Evolutionary conservation across 2,329 filamentous ascomycete genomes (phyloP).

Genomic region (Diaporthe vexans): DNA sequence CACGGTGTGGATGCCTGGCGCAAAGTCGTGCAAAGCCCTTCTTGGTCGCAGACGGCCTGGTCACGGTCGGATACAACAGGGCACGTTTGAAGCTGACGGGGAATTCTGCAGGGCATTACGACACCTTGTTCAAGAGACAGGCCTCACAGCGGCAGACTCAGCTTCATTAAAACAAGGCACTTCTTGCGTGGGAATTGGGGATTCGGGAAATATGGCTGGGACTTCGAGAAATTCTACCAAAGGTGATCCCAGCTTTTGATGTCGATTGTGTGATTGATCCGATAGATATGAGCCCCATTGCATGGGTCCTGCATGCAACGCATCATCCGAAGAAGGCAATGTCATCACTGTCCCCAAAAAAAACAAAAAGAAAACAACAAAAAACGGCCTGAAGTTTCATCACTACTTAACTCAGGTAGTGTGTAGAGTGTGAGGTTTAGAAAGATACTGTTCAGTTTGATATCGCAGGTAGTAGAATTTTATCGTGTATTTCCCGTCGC

Average conservation of each 20-base stretch:
- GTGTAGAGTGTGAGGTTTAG: too few relatives aligned
- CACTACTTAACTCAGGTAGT: too few relatives aligned
- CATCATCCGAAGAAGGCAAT: background rate
- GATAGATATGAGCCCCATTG: background rate
- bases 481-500: too few relatives aligned
- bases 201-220: background rate
- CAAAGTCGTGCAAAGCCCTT: background rate
- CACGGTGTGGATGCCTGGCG: background rate
- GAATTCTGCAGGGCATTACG: background rate
- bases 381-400: too few relatives aligned
- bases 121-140: background rate
- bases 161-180: background rate
- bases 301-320: background rate
- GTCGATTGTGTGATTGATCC: background rate
- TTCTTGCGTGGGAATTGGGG: background rate
- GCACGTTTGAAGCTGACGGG: background rate
- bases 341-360: background rate
- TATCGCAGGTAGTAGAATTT: too few relatives aligned
- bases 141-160: background rate
- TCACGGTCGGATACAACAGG: background rate
- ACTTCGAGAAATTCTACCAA: background rate
- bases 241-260: background rate
- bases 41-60: background rate
- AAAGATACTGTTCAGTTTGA: too few relatives aligned
- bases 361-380: too few relatives aligned